Conservation (phyloP, 352 stramenopile genomes). For the Globisporangium recalcitrans region DNA sequence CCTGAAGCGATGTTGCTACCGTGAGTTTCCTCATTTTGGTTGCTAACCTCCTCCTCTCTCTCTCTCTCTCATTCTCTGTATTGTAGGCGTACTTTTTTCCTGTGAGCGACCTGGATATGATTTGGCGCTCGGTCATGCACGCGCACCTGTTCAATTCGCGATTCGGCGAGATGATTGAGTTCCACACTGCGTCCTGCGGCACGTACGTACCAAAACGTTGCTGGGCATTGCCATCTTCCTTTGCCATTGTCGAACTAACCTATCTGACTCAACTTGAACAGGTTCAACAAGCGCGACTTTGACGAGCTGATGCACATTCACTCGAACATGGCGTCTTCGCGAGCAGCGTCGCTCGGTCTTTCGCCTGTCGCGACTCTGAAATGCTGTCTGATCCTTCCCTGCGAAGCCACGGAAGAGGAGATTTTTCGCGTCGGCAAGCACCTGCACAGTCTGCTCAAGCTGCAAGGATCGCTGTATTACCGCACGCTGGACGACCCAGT, state of each 20-base stretch:
- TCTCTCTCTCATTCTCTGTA: no score
- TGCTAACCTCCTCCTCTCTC: neutral
- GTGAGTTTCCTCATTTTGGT: neutral
- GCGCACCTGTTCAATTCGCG: slow-evolving; percentile 51
- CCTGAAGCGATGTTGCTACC: neutral
- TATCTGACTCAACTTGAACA: slow-evolving; percentile 13
- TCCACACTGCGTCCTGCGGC: slow-evolving; percentile 48
- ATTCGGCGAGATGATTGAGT: slow-evolving; percentile 61
- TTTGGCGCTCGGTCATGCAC: slow-evolving; percentile 60
- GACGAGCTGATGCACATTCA: slow-evolving; percentile 79
- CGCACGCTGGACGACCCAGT: slow-evolving; percentile 24
- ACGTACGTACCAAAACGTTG: slow-evolving; percentile 35
- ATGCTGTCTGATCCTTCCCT: slow-evolving; percentile 68
- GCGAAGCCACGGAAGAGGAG: slow-evolving; percentile 42
- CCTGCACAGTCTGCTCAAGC: slow-evolving; percentile 57
- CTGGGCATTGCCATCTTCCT: neutral
- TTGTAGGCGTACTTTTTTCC: slow-evolving; percentile 51
- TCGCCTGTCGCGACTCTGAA: slow-evolving; percentile 45
- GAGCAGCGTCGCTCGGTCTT: slow-evolving; percentile 26
- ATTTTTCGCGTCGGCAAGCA: slow-evolving; percentile 75
- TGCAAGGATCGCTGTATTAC: slow-evolving; percentile 65
- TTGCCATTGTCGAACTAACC: neutral
- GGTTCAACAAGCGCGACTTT: slow-evolving; percentile 60
- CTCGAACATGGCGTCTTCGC: slow-evolving; percentile 31
- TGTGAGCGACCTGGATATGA: slow-evolving; percentile 48